Conservation (phyloP, 2,329 filamentous ascomycete genomes). For the Xylariaceae sp. region DNA sequence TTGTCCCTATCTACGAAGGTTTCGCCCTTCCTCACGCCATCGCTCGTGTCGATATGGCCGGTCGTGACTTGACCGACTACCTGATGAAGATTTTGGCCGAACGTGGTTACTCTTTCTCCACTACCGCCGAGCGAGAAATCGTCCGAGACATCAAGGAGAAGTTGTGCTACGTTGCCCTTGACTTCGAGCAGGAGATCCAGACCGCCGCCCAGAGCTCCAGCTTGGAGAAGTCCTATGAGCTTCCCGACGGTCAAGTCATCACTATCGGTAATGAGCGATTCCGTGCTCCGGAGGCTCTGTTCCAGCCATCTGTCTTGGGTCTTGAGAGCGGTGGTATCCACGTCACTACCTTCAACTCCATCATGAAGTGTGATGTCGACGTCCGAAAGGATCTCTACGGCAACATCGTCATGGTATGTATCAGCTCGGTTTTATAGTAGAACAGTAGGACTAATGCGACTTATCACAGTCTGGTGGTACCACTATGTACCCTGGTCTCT, state of each 20-base stretch:
- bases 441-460: conserved; percentile 36
- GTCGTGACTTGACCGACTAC: conserved; percentile 99
- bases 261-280: conserved; percentile 99
- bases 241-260: conserved; percentile 99
- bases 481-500: conserved; percentile 99
- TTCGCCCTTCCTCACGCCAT: conserved; percentile 99
- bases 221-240: conserved; percentile 99
- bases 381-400: conserved; percentile 99
- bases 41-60: conserved; percentile 99
- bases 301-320: conserved; percentile 98
- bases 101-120: conserved; percentile 99
- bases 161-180: conserved; percentile 99
- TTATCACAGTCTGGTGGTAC: conserved; percentile 89
- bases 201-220: conserved; percentile 98
- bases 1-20: conserved; percentile 99
- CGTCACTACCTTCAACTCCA: conserved; percentile 99
- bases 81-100: conserved; percentile 99
- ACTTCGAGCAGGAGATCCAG: conserved; percentile 99
- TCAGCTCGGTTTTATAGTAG: conserved; percentile 2
- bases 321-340: conserved; percentile 99
- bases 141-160: conserved; percentile 99
- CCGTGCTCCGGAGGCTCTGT: conserved; percentile 98
- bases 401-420: conserved; percentile 99
- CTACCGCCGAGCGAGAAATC: conserved; percentile 99
- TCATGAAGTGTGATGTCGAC: conserved; percentile 99